phyloP scores from a whole-genome alignment of 805 yeast genomes.

The Metschnikowia cubensis region DNA sequence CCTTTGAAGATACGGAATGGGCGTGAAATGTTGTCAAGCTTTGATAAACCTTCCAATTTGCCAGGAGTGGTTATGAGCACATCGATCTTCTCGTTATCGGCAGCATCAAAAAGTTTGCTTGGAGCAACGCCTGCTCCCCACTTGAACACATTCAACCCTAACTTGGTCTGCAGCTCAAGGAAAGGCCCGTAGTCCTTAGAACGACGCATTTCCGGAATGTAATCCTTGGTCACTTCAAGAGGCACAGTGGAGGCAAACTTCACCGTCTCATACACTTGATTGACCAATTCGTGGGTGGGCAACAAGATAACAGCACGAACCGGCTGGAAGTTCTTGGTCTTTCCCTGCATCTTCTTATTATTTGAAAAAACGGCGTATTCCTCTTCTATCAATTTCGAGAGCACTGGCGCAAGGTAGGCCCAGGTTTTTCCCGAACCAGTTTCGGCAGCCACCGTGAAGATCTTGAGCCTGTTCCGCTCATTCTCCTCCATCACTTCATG shows the following conservation, averaged over 20 bases:
- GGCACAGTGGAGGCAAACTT: slow-evolving; percentile 24
- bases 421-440: slow-evolving; percentile 97
- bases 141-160: slow-evolving; percentile 47
- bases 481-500: slow-evolving; percentile 27
- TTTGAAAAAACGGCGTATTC: slow-evolving; percentile 32
- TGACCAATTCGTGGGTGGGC: slow-evolving; percentile 86
- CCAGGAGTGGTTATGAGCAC: slow-evolving; percentile 84
- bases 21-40: slow-evolving; percentile 26
- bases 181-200: slow-evolving; percentile 22
- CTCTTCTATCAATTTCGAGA: slow-evolving; percentile 63
- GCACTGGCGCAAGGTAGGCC: slow-evolving; percentile 77
- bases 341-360: slow-evolving; percentile 19
- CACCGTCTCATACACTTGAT: slow-evolving; percentile 61
- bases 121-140: slow-evolving; percentile 65
- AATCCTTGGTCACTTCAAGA: slow-evolving; percentile 19
- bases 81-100: slow-evolving; percentile 53
- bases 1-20: slow-evolving; percentile 38
- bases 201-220: slow-evolving; percentile 16
- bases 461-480: slow-evolving; percentile 39
- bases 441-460: slow-evolving; percentile 86
- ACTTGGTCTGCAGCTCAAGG: slow-evolving; percentile 22
- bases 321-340: slow-evolving; percentile 25
- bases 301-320: slow-evolving; percentile 73
- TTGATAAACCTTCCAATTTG: slow-evolving; percentile 47
- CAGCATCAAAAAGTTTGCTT: slow-evolving; percentile 45